These are phyloP conservation scores for Camellia oleifera DNA, from an alignment of 179 eudicot genomes.

Conservation along the genomic window DNA sequence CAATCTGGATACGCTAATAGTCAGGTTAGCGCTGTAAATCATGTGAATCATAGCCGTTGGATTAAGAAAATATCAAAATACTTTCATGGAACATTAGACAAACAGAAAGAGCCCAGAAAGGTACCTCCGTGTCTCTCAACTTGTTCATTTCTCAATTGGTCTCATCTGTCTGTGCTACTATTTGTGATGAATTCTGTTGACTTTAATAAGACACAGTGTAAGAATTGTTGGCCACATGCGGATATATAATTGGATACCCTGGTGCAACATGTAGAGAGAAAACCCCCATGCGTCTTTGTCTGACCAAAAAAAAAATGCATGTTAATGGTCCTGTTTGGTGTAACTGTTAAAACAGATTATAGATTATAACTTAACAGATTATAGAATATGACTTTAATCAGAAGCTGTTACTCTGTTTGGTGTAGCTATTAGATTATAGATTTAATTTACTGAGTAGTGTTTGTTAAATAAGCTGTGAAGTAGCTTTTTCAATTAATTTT, in stretches of 20 bases:
- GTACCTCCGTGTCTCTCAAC: neutral
- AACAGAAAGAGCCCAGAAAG: neutral
- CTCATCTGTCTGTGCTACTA: neutral
- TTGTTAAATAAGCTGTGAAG: too few species aligned
- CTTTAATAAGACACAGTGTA: neutral
- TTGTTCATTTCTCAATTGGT: neutral
- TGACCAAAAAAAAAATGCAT: too few species aligned
- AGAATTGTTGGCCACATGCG: neutral
- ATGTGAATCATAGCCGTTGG: neutral
- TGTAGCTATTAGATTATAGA: too few species aligned
- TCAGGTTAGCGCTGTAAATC: neutral
- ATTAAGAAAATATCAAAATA: neutral
- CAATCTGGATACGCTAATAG: neutral
- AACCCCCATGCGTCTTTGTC: too few species aligned
- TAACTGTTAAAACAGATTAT: too few species aligned
- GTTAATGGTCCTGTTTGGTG: too few species aligned
- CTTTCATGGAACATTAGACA: neutral
- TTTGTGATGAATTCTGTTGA: neutral
- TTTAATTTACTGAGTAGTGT: too few species aligned
- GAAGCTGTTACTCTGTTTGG: too few species aligned
- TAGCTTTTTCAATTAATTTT: too few species aligned
- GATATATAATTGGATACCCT: neutral
- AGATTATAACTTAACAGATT: too few species aligned
- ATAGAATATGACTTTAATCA: too few species aligned
- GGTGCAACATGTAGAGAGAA: neutral